Evolutionary conservation across 2,329 filamentous ascomycete species (phyloP).

Genomic region (Ophiostoma pallidulum): DNA sequence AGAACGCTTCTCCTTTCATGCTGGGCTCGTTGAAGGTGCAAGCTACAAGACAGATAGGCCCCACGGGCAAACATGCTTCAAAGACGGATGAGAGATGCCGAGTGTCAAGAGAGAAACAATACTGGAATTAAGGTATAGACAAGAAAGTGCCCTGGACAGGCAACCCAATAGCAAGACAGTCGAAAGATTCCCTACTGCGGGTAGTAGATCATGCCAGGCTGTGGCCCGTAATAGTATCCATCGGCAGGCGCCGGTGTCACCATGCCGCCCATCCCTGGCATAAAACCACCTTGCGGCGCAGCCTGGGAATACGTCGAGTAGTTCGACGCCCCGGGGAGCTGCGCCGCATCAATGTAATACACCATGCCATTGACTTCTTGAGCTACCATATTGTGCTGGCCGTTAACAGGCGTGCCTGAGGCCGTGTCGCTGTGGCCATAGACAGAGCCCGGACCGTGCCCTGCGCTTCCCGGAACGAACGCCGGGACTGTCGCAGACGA

Average conservation of each 20-base stretch:
- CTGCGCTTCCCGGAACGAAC: constrained; percentile 44
- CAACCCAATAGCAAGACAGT: too few species aligned
- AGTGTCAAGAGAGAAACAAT: constrained; percentile 15
- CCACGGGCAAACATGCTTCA: too few species aligned
- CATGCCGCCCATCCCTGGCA: constrained; percentile 51
- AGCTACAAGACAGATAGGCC: too few species aligned
- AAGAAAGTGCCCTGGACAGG: too few species aligned
- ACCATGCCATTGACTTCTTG: constrained; percentile 95
- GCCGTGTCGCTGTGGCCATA: constrained; percentile 34
- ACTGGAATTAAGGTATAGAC: background rate
- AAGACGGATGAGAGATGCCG: background rate
- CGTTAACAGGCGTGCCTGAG: constrained; percentile 23
- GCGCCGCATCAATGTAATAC: constrained; percentile 82
- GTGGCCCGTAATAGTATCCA: constrained; percentile 61
- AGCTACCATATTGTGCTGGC: constrained; percentile 50
- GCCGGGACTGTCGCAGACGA: constrained; percentile 38
- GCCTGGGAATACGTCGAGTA: constrained; percentile 38
- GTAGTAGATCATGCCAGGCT: constrained; percentile 51
- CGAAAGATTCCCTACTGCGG: constrained; percentile 35
- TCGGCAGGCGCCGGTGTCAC: constrained; percentile 55
- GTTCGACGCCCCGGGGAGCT: constrained; percentile 47
- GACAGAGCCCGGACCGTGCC: constrained; percentile 27
- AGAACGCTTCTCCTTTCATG: too few species aligned
- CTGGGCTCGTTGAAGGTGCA: too few species aligned
- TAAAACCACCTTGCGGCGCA: constrained; percentile 37